Evolutionary conservation across 176 grass and related monocot genomes (phyloP), one percentile per base, ranked within the genome.

Genomic region (Zoysia japonica): DNA sequence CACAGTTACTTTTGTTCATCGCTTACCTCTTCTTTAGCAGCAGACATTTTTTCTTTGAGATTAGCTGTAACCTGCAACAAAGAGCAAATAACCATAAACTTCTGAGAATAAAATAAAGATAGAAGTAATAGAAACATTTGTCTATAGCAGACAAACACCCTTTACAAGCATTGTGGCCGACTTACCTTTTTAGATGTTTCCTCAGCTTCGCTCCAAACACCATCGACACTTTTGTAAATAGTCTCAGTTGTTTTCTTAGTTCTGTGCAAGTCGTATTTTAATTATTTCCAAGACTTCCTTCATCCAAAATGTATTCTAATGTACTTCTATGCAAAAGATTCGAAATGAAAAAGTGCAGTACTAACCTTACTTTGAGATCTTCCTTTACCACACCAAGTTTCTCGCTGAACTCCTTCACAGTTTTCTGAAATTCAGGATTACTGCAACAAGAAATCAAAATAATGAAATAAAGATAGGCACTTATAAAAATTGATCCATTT

Each of bases 321-420:
- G 39, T 3, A 80, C 39, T 38, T 66, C 45, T 61, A 68, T 53
- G 19, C 44, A 78, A 70, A 83, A 61, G 75, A 40, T 13, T 41
- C 16, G 61, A 78, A 68, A 68, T 47, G 52, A 62, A 53, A 79
- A 7, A 68, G 11, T 69, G 63, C 3, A 16, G 28, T n/a, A 4
- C 7, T 88, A 67, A 94, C 95, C 91, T 97, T 78, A 87, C 81
- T 92, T 94, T 97, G 70, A 97, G 75, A 83, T 94, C 95, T 80
- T 97, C 95, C 74, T 93, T 90, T 55, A 94, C 92, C 48, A 90
- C 95, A 74, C 78, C 92, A 81, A 97, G 75, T 88, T 94, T 97
- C 65, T 97, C 89, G 47, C 90, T 90, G 50, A 97, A 85, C 63
- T 97, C 92, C 74, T 90, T 92, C 42, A 97, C 77, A 5, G 92